A percentile compares a stretch with the other conserved stretches of the same genome.
Evolutionary conservation across 129 eudicot species (phyloP).

Genomic region (Chrysanthemum makinoi): DNA sequence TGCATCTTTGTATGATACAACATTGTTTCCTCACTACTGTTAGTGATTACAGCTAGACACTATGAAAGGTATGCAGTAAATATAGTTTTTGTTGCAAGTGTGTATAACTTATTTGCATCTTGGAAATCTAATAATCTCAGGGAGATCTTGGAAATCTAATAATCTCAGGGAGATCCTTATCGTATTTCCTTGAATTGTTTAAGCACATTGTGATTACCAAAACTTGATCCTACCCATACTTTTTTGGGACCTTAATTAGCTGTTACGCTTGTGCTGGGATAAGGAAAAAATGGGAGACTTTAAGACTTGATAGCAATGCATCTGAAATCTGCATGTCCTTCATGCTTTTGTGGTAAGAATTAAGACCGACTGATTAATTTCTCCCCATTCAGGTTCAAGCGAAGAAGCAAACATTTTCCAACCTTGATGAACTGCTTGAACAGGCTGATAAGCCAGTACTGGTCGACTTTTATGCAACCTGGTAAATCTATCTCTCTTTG

Average conservation of each 20-base stretch:
- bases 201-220: neutral
- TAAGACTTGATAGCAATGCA: neutral
- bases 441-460: conserved; percentile 83
- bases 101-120: conserved; percentile 14
- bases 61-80: neutral
- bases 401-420: conserved; percentile 69
- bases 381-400: conserved; percentile 62
- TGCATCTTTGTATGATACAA: neutral
- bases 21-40: neutral
- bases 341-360: neutral
- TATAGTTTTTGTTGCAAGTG: conserved; percentile 6
- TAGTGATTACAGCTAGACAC: conserved; percentile 3
- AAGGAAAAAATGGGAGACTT: neutral
- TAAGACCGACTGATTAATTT: neutral
- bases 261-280: conserved; percentile 3
- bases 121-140: neutral
- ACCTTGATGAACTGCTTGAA: conserved; percentile 75
- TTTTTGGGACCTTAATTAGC: neutral
- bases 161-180: neutral
- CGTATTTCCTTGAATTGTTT: neutral
- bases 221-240: neutral
- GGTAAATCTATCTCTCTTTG: conserved; percentile 41
- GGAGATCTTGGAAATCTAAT: neutral
- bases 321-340: neutral
- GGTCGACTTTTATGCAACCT: conserved; percentile 96